Percentiles rank a stretch among this genome's conserved stretches.
These are phyloP conservation scores for Sphagnurus paluster DNA, from an alignment of 1,284 basidiomycete genomes.

Conservation along the genomic window DNA sequence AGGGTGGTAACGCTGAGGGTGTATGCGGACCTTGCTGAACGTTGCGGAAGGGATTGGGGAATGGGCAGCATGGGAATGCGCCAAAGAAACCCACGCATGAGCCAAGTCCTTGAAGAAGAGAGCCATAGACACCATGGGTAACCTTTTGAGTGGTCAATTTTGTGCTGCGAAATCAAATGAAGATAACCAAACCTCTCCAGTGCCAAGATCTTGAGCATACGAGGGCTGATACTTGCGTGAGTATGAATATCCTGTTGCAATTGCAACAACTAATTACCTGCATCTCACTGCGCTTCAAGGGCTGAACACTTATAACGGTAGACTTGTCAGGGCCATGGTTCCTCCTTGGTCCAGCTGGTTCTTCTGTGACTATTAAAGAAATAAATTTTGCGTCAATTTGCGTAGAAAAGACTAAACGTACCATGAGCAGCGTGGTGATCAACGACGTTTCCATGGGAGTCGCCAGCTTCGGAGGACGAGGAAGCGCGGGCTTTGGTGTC, in stretches of 20 bases:
- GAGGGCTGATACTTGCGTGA: conserved; percentile 56
- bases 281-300: conserved; percentile 82
- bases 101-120: conserved; percentile 71
- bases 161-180: too few relatives aligned
- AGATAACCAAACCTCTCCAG: conserved; percentile 44
- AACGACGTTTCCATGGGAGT: conserved; percentile 62
- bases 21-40: conserved; percentile 68
- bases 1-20: conserved; percentile 3
- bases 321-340: conserved; percentile 14
- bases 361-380: conserved; percentile 54
- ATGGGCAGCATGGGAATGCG: conserved; percentile 86
- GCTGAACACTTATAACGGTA: conserved; percentile 72
- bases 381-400: conserved; percentile 2
- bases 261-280: conserved; percentile 49
- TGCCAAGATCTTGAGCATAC: conserved; percentile 87
- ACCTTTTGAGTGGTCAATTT: conserved; percentile 35
- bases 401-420: conserved; percentile 30
- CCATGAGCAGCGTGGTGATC: conserved; percentile 73
- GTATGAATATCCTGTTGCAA: conserved; percentile 18
- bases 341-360: conserved; percentile 36
- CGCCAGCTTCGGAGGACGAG: conserved; percentile 38
- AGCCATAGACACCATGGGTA: conserved; percentile 87
- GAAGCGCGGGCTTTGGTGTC: conserved; percentile 53
- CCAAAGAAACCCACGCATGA: conserved; percentile 63
- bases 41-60: conserved; percentile 76